These are phyloP conservation scores for Hypomontagnella submonticulosa DNA, from an alignment of 495 filamentous ascomycete genomes.

Conservation along the genomic window DNA sequence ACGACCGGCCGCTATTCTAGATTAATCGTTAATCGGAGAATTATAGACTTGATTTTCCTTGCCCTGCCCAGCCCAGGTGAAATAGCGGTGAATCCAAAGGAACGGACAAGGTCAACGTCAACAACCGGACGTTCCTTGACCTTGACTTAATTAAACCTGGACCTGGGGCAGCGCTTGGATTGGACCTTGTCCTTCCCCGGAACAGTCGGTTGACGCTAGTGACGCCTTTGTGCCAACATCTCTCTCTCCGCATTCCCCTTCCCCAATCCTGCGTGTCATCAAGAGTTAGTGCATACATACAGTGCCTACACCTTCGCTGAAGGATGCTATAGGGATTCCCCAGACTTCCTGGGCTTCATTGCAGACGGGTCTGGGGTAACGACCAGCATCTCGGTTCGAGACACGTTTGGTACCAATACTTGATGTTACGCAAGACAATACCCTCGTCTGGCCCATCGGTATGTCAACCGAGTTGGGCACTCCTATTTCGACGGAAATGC, in stretches of 20 bases:
- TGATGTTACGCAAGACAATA: neutral
- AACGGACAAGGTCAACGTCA: conserved; percentile 17
- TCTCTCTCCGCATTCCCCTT: conserved; percentile 20
- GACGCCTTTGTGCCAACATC: neutral
- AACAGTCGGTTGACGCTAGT: conserved; percentile 23
- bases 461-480: neutral
- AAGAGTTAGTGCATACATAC: no score
- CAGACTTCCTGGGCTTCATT: neutral
- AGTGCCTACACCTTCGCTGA: neutral
- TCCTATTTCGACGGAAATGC: conserved; percentile 1
- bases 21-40: neutral
- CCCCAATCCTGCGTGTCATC: conserved; percentile 8
- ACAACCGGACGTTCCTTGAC: conserved; percentile 4
- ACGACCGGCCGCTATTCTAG: neutral
- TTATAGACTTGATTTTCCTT: conserved; percentile 1
- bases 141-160: neutral
- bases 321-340: neutral
- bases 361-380: conserved; percentile 20
- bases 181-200: conserved; percentile 16
- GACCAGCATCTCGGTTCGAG: neutral
- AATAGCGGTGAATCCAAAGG: conserved; percentile 37
- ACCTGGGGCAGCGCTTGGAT: conserved; percentile 4
- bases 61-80: neutral
- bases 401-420: neutral
- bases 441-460: conserved; percentile 1